A percentile compares a stretch with the other conserved stretches of the same genome.
Conservation (phyloP, 495 filamentous ascomycete genomes). For the Penicillium steckii region DNA sequence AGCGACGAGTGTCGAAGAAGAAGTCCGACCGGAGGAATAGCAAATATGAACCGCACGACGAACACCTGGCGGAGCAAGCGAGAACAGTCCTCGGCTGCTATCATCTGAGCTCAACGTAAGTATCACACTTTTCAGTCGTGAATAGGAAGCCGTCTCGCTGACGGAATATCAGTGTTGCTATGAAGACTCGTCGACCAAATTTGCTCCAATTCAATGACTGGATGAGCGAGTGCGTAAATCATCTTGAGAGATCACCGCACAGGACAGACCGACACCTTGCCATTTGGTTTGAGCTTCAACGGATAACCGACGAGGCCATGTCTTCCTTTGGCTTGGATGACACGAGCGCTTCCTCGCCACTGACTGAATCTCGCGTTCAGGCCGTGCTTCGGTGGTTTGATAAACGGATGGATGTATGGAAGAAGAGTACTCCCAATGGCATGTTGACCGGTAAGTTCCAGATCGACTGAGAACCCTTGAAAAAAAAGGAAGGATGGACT, state of each 20-base stretch:
- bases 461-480: slow-evolving; percentile 1
- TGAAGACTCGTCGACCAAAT: slow-evolving; percentile 51
- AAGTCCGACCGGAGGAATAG: slow-evolving; percentile 20
- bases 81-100: slow-evolving; percentile 50
- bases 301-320: slow-evolving; percentile 49
- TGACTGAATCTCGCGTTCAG: slow-evolving; percentile 47
- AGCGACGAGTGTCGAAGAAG: slow-evolving; percentile 23
- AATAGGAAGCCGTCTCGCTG: slow-evolving; percentile 1
- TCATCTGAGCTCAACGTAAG: slow-evolving; percentile 44
- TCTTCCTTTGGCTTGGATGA: slow-evolving; percentile 52
- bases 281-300: slow-evolving; percentile 45
- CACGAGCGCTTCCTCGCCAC: slow-evolving; percentile 35
- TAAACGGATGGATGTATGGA: slow-evolving; percentile 45
- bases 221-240: slow-evolving; percentile 45
- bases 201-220: slow-evolving; percentile 50
- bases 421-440: slow-evolving; percentile 34
- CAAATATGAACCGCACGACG: slow-evolving; percentile 24
- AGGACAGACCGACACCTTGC: slow-evolving; percentile 41
- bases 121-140: background rate
- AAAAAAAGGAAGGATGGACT: slow-evolving; percentile 2
- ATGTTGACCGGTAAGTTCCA: slow-evolving; percentile 43
- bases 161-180: slow-evolving; percentile 38
- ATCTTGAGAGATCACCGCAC: slow-evolving; percentile 37
- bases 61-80: slow-evolving; percentile 39
- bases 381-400: slow-evolving; percentile 49